Evolutionary conservation across 2,329 filamentous ascomycete species (phyloP).

Genomic region (Cladosporium austrohemisphaericum): DNA sequence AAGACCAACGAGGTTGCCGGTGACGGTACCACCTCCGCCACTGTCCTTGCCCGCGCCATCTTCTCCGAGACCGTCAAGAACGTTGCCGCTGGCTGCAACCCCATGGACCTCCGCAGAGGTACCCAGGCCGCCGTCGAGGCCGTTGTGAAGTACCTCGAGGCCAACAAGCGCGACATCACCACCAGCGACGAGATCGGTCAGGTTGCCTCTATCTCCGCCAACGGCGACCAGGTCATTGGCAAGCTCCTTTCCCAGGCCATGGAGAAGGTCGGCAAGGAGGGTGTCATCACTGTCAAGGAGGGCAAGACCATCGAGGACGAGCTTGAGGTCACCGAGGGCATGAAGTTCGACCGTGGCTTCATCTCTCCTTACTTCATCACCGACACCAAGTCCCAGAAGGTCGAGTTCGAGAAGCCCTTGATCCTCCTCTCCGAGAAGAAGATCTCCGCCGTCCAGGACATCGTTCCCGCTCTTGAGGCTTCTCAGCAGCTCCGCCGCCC

Average conservation of each 20-base stretch:
- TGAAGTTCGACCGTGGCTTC: slow-evolving; percentile 99
- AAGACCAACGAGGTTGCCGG: slow-evolving; percentile 99
- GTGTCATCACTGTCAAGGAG: slow-evolving; percentile 99
- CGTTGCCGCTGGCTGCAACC: slow-evolving; percentile 98
- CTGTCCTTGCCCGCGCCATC: slow-evolving; percentile 93
- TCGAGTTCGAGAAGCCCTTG: slow-evolving; percentile 98
- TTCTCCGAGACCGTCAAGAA: slow-evolving; percentile 99
- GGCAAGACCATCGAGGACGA: slow-evolving; percentile 97
- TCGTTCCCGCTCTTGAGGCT: slow-evolving; percentile 94
- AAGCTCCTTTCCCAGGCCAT: slow-evolving; percentile 96
- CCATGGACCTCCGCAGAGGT: slow-evolving; percentile 95
- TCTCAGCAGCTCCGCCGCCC: slow-evolving; percentile 93
- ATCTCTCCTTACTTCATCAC: slow-evolving; percentile 99
- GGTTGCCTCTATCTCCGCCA: slow-evolving; percentile 96
- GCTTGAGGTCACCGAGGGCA: slow-evolving; percentile 98
- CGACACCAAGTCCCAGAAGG: slow-evolving; percentile 96
- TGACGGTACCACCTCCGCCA: slow-evolving; percentile 97
- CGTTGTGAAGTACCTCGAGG: slow-evolving; percentile 88
- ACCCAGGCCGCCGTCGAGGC: slow-evolving; percentile 95
- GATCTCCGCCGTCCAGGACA: slow-evolving; percentile 98
- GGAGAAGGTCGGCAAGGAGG: slow-evolving; percentile 99
- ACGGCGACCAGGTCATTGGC: slow-evolving; percentile 92
- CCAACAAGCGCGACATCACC: slow-evolving; percentile 97
- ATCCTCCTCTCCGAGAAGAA: slow-evolving; percentile 99
- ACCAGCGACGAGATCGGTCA: slow-evolving; percentile 96